Percentiles rank a stretch among this genome's conserved stretches.
Conservation (phyloP, 257 asterid species). For the Henckelia pumila region DNA sequence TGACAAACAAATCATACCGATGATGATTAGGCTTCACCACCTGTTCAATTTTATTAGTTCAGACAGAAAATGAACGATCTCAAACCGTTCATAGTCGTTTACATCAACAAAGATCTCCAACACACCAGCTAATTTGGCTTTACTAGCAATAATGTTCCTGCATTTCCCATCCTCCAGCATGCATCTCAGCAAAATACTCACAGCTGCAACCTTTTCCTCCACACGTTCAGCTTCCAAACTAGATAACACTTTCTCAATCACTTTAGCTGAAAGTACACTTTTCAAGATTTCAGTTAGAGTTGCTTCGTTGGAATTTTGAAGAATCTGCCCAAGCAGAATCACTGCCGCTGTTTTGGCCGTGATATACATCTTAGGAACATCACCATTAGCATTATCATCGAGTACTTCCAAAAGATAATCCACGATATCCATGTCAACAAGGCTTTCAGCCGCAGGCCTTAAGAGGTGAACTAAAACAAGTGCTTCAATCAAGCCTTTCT, state of each 20-base stretch:
- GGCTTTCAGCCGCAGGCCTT: conserved; percentile 37
- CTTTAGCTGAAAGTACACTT: conserved; percentile 34
- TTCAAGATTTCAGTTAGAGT: conserved; percentile 32
- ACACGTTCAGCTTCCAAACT: conserved; percentile 46
- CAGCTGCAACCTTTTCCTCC: conserved; percentile 58
- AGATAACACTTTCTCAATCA: conserved; percentile 35
- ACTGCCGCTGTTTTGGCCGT: conserved; percentile 58
- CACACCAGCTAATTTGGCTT: conserved; percentile 46
- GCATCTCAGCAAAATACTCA: conserved; percentile 65
- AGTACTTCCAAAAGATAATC: conserved; percentile 48
- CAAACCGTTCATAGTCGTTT: conserved; percentile 46
- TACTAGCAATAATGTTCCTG: conserved; percentile 60
- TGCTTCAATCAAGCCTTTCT: conserved; percentile 70
- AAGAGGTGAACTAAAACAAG: conserved; percentile 58
- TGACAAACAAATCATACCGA: not conserved
- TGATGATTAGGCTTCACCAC: conserved; percentile 27
- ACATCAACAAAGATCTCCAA: conserved; percentile 51
- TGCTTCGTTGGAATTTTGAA: conserved; percentile 36
- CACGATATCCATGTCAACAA: conserved; percentile 49
- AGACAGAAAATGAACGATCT: conserved; percentile 61
- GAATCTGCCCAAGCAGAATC: conserved; percentile 48
- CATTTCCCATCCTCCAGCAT: conserved; percentile 68
- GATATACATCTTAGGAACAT: conserved; percentile 33
- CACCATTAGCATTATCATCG: conserved; percentile 28
- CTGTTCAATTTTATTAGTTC: conserved; percentile 71